A percentile compares a stretch with the other conserved stretches of the same genome.
Evolutionary conservation across 2,329 filamentous ascomycete genomes (phyloP).

Genomic region (Fragosphaeria purpurea): DNA sequence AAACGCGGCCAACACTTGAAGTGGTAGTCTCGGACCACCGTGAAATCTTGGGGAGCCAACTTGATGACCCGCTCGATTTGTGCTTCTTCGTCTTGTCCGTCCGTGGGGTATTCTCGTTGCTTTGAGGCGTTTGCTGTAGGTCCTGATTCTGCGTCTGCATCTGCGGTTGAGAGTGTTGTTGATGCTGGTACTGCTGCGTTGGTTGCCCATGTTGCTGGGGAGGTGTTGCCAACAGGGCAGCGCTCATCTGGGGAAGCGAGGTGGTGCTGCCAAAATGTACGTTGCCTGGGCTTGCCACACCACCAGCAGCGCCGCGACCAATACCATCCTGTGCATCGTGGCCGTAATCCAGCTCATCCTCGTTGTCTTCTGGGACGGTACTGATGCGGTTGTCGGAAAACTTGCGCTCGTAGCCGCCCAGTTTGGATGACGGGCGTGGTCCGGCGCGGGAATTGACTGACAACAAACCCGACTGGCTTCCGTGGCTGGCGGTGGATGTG

Average conservation of each 20-base stretch:
- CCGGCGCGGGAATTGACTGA: slow-evolving; percentile 45
- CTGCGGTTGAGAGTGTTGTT: slow-evolving; percentile 2
- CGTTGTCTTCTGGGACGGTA: slow-evolving; percentile 76
- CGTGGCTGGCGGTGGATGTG: slow-evolving; percentile 61
- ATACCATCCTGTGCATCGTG: slow-evolving; percentile 39
- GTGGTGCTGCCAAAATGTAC: slow-evolving; percentile 1
- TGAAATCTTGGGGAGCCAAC: slow-evolving; percentile 82
- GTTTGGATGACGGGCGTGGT: slow-evolving; percentile 25
- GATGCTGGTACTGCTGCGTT: not conserved
- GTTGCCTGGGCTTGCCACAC: slow-evolving; percentile 38
- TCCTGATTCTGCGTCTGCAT: slow-evolving; percentile 2
- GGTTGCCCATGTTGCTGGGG: not conserved
- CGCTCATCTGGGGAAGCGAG: slow-evolving; percentile 8
- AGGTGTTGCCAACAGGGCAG: slow-evolving; percentile 34
- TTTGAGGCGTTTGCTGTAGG: slow-evolving; percentile 27
- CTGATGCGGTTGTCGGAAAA: slow-evolving; percentile 74
- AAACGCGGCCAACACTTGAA: slow-evolving; percentile 72
- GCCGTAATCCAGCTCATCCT: slow-evolving; percentile 53
- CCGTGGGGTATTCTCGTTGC: slow-evolving; percentile 70
- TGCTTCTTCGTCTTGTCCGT: slow-evolving; percentile 75
- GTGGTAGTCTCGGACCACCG: slow-evolving; percentile 96
- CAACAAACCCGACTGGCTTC: slow-evolving; percentile 66
- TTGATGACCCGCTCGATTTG: slow-evolving; percentile 72
- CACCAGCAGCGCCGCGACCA: slow-evolving; percentile 35
- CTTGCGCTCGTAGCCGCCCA: slow-evolving; percentile 41